Base-by-base conservation (phyloP, 257 asterid genomes). In the Gentiana macrophylla region DNA sequence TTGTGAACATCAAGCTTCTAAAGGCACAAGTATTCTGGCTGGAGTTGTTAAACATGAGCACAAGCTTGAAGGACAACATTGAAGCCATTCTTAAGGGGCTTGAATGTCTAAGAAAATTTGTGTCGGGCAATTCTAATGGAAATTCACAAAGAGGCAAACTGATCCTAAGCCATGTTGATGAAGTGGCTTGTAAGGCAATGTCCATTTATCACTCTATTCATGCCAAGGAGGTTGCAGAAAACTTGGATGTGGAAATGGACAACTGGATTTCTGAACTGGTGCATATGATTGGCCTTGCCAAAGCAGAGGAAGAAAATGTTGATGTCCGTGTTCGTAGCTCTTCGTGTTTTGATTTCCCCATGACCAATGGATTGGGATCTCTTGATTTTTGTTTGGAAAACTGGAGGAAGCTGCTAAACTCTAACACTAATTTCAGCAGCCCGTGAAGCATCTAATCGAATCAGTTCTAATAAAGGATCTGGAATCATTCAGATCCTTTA, bases 151-250 rank as follows among this genome's bases (percentile, higher is more conserved):
- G 24, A 5, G 62, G 13, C 24, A 4, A 37, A 43, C 41, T 12
- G 62, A 63, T 45, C 4, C 33, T 49, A 37, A n/a, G 12, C 0
- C 56, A 46, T 9, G 2, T 35, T n/a, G 41, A 63, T 11, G 61
- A 54, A 36, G 12, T 49, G 3, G 45, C 15, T 32, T 37, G 51
- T 9, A 32, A 15, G 5, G 32, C 49, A 8, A 56, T 50, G 13
- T 24, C 24, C 36, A n/a, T 56, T 32, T 49, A 33, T 32, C 12
- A 56, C 43, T 56, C 69, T 6, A 35, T 64, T 12, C 32, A 37
- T 7, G 7, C 12, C 4, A 11, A 49, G 3, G 13, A 15, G 5
- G 38, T 3, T 10, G 24, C 49, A 3, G 65, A n/a, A 24, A 35
- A 63, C 32, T 36, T 37, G 10, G 3, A 37, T 1, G 12, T 36